phyloP scores from a whole-genome alignment of 208 protist species.

The Leishmania braziliensis region DNA sequence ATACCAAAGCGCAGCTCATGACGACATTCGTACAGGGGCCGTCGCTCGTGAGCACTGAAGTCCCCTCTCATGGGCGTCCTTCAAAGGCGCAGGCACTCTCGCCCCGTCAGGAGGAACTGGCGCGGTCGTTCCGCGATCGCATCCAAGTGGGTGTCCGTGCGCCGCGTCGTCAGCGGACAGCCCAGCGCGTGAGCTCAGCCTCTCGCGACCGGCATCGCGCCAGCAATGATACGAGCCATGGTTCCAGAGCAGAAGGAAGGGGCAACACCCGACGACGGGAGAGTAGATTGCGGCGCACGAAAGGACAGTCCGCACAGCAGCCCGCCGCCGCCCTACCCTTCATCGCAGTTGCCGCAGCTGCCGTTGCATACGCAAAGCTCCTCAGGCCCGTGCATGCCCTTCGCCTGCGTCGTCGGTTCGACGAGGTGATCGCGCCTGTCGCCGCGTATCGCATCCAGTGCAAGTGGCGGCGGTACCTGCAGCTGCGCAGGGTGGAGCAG shows the following conservation, averaged over 20 bases:
- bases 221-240: neutral
- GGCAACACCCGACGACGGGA: conserved; percentile 14
- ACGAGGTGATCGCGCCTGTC: conserved; percentile 43
- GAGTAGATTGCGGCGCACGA: conserved; percentile 11
- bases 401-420: conserved; percentile 30
- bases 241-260: conserved; percentile 12
- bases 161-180: conserved; percentile 18
- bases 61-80: neutral
- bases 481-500: conserved; percentile 42
- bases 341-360: conserved; percentile 14
- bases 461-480: conserved; percentile 50
- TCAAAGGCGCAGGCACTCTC: conserved; percentile 3
- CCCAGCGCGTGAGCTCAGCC: neutral
- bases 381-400: conserved; percentile 30
- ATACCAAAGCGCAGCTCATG: neutral
- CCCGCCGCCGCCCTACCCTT: conserved; percentile 19
- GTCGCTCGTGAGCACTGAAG: conserved; percentile 9
- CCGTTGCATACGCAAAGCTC: conserved; percentile 38
- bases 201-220: neutral
- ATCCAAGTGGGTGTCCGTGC: conserved; percentile 39
- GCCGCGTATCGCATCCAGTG: conserved; percentile 77
- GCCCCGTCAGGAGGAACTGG: conserved; percentile 29
- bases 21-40: neutral
- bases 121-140: conserved; percentile 40
- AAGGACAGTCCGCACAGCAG: neutral